Base-by-base conservation (phyloP, 495 filamentous ascomycete species). In the Penicillium mononematosum region DNA sequence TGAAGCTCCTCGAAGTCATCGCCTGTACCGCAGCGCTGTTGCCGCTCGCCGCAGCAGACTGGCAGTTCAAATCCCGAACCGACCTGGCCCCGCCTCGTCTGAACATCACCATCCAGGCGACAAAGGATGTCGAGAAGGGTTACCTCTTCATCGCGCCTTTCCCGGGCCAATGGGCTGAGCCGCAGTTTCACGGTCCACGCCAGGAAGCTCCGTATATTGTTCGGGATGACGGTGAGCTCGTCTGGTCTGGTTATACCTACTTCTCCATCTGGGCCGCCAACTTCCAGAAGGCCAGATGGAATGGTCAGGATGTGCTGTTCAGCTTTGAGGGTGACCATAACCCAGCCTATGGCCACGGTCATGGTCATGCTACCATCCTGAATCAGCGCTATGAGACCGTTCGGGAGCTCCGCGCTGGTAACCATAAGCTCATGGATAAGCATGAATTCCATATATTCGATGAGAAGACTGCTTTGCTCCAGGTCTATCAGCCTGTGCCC, bases 121-220 rank as follows among this genome's bases (percentile, higher is more conserved):
- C 78, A 12, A 41, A 68, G 38, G 74, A 78, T 47, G 76, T 79
- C 31, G 77, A 78, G 50, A 68, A 74, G 54, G 80, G 81, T 11
- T 82, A 80, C 58, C 72, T 84, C 38, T 83, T 84, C 58, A 65
- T 83, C 5, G 77, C 81, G 7, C 81, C 81, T 1, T 83, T 81
- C 55, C 72, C 80, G 9, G 78, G 80, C 5, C 77, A 62, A 45
- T 62, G 56, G 55, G 42, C 55, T 5, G 59, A 68, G 32, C 62
- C 64, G 3, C 64, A 66, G 38, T 63, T 63, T 32, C 80, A 83
- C 45, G 81, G 82, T 1, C 81, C 82, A 0, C 76, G 75, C 12
- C 81, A 83, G 64, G 75, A 79, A 25, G 79, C 70, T 1, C 80
- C 80, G 27, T 84, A 83, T 58, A 83, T 84, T 58, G 78, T 83